A percentile compares a stretch with the other conserved stretches of the same genome.
These are phyloP conservation scores for Trametes hirsuta DNA, from an alignment of 1,284 basidiomycete species.

Conservation along the genomic window DNA sequence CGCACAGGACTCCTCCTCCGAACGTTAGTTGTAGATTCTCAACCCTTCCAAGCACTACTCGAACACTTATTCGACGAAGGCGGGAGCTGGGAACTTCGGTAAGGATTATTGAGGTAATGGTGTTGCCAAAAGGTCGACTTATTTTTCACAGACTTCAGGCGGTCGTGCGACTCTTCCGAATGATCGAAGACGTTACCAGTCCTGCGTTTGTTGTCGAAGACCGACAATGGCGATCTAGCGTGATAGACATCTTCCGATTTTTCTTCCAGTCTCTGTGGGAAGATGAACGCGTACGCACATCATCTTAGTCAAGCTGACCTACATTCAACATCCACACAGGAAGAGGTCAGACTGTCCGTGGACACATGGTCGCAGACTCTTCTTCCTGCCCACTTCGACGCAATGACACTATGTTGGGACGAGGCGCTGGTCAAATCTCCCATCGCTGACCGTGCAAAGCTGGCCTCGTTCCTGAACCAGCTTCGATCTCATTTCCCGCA, in stretches of 20 bases:
- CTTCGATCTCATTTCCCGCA: slow-evolving; percentile 64
- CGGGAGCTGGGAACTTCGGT: slow-evolving; percentile 54
- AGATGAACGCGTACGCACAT: slow-evolving; percentile 55
- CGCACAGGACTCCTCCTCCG: slow-evolving; percentile 60
- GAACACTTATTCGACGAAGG: slow-evolving; percentile 39
- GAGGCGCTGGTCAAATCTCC: slow-evolving; percentile 59
- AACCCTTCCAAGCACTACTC: slow-evolving; percentile 58
- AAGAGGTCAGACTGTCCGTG: slow-evolving; percentile 63
- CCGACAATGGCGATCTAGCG: slow-evolving; percentile 65
- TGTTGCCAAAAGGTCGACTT: not conserved
- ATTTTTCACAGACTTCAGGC: slow-evolving; percentile 36
- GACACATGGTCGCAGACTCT: slow-evolving; percentile 61
- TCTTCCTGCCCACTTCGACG: slow-evolving; percentile 62
- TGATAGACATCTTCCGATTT: slow-evolving; percentile 57
- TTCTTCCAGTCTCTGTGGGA: slow-evolving; percentile 68
- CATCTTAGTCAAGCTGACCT: not conserved
- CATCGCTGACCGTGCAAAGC: slow-evolving; percentile 55
- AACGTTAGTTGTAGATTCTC: slow-evolving; percentile 61
- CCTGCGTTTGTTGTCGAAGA: slow-evolving; percentile 62
- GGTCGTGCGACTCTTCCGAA: slow-evolving; percentile 58
- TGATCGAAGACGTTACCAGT: slow-evolving; percentile 65
- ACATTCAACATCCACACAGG: slow-evolving; percentile 42
- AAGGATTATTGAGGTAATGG: not conserved
- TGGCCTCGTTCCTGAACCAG: slow-evolving; percentile 65
- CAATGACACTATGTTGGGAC: slow-evolving; percentile 67